Evolutionary conservation across 257 asterid genomes (phyloP).

Genomic region (Solanum pinnatisectum): DNA sequence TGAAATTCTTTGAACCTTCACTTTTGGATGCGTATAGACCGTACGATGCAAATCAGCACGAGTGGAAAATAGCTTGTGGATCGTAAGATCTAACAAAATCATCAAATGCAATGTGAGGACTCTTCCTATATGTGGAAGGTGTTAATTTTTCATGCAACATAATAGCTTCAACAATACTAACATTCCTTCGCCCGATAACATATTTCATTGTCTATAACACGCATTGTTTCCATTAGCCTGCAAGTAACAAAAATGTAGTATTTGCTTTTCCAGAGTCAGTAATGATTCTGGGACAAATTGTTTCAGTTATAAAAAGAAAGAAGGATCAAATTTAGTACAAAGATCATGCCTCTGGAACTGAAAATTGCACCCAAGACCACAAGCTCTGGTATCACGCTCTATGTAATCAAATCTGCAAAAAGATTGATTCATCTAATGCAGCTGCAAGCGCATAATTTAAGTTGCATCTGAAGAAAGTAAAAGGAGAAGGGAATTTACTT

Average conservation of each 20-base stretch:
- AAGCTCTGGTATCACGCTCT: constrained; percentile 86
- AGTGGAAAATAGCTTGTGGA: constrained; percentile 78
- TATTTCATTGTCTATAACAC: constrained; percentile 77
- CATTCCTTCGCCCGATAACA: constrained; percentile 95
- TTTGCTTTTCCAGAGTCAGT: background rate
- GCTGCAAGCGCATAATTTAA: background rate
- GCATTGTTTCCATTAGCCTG: constrained; percentile 86
- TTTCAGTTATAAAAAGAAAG: background rate
- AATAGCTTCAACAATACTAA: constrained; percentile 25
- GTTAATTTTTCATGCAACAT: background rate
- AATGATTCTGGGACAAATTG: background rate
- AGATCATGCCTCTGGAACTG: constrained; percentile 28
- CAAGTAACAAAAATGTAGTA: constrained; percentile 10
- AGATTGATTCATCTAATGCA: background rate
- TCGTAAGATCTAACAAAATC: constrained; percentile 60
- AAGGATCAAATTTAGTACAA: background rate
- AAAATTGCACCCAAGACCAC: constrained; percentile 85
- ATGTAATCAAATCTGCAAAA: constrained; percentile 81
- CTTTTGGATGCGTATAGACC: constrained; percentile 75
- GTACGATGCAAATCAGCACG: constrained; percentile 89
- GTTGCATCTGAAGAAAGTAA: background rate
- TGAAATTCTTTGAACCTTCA: constrained; percentile 40
- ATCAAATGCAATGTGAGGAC: background rate
- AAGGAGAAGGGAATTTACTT: constrained; percentile 39
- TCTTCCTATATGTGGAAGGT: background rate